Evolutionary conservation across 768 basidiomycete genomes (phyloP), one percentile per base, ranked within the genome.

Genomic region (Collybia sp.): DNA sequence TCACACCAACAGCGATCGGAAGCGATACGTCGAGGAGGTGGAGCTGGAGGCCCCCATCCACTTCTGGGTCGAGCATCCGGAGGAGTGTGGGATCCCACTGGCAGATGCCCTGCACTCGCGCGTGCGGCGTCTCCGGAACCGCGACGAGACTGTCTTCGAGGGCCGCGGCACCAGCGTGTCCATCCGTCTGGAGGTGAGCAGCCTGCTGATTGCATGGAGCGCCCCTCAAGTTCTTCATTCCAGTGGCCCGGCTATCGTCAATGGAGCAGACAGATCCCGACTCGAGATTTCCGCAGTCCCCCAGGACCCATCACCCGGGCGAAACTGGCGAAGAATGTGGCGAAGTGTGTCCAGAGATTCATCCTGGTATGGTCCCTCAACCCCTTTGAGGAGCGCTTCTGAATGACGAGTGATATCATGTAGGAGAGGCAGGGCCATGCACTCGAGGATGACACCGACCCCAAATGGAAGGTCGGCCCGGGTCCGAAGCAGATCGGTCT

Each of bases 231-330:
- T 48, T 47, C 18, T 48, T 44, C 42, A 44, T 42, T 31, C 18
- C 49, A 89, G 87, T 90, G 88, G 88, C 86, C 85, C 4, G 85
- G 88, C 1, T 89, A 89, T 53, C 68, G 78, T 25, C 74, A 79
- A 39, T 90, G 85, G 85, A 85, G 82, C 46, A 75, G 84, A 45
- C 88, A 90, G 58, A 89, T 90, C 49, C 88, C 88, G 6, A 89
- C 87, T 1, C 80, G 81, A 60, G 87, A 90, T 62, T 90, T 88
- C 59, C 76, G 78, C 33, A 88, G 78, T 51, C 86, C 88, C 0
- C 88, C 85, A 34, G 77, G 83, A 5, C 86, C 83, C 2, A 87
- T 90, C 53, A 90, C 87, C 1, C 73, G 77, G 43, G 75, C 78
- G 15, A 90, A 90, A 58, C 71, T 90, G 12, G 87, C 85, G 0